A percentile compares a stretch with the other conserved stretches of the same genome.
Conservation (phyloP, 2,329 filamentous ascomycete genomes). For the Phialocephala subalpina region DNA sequence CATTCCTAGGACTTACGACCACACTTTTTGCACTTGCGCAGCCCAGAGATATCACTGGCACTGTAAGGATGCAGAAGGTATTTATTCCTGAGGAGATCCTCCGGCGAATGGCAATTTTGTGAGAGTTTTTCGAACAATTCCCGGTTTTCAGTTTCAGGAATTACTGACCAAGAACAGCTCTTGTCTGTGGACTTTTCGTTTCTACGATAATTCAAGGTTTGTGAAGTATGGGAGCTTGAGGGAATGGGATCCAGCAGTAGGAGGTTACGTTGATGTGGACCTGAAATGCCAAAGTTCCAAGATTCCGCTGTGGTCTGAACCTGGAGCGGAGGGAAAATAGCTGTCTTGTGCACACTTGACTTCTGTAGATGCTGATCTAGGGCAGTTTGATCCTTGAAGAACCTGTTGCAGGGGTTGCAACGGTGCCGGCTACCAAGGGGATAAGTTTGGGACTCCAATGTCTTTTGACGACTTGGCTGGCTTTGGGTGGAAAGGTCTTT, state of each 20-base stretch:
- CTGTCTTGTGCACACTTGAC: slow-evolving; percentile 22
- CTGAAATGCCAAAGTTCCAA: not conserved
- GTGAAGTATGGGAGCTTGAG: slow-evolving; percentile 9
- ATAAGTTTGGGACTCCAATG: not conserved
- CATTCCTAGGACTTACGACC: slow-evolving; percentile 20
- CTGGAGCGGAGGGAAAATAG: slow-evolving; percentile 9
- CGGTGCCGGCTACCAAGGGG: not conserved
- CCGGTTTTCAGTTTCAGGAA: slow-evolving; percentile 18
- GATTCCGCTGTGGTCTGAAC: not conserved
- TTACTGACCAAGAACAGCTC: slow-evolving; percentile 21
- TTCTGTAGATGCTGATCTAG: slow-evolving; percentile 25
- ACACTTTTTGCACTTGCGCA: slow-evolving; percentile 30
- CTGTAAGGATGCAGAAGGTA: slow-evolving; percentile 25
- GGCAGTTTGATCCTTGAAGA: slow-evolving; percentile 18
- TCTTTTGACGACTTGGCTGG: not conserved
- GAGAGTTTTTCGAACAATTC: slow-evolving; percentile 25
- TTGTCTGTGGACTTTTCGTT: not conserved
- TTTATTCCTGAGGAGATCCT: slow-evolving; percentile 21
- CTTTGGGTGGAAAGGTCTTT: too few relatives aligned
- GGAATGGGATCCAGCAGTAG: not conserved
- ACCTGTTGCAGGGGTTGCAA: slow-evolving; percentile 8
- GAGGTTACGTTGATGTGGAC: not conserved
- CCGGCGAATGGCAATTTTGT: slow-evolving; percentile 24
- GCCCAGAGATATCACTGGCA: slow-evolving; percentile 20
- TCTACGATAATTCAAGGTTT: slow-evolving; percentile 1